Conservation (phyloP, 257 asterid genomes). For the Nicotiana paniculata region DNA sequence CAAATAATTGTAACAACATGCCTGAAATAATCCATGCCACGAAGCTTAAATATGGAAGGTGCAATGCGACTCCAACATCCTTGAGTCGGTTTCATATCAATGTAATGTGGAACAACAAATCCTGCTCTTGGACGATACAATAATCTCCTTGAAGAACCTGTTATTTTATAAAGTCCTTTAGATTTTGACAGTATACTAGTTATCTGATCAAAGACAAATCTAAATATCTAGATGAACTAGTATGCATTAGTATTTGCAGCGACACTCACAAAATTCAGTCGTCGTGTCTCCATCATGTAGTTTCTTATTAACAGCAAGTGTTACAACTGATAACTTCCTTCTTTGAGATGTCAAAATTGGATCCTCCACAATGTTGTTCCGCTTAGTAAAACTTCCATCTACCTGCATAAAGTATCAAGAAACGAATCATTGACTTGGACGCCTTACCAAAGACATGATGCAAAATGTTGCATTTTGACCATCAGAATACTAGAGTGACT, state of each 20-base stretch:
- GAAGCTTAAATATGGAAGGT: slow-evolving; percentile 68
- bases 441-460: slow-evolving; percentile 5
- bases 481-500: neutral
- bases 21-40: slow-evolving; percentile 80
- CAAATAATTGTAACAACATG: slow-evolving; percentile 7
- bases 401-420: slow-evolving; percentile 7
- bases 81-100: slow-evolving; percentile 35
- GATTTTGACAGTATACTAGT: neutral
- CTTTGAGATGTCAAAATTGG: slow-evolving; percentile 18
- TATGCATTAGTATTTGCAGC: neutral
- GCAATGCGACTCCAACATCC: slow-evolving; percentile 58
- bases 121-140: slow-evolving; percentile 53
- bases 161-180: neutral
- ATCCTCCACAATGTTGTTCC: slow-evolving; percentile 3
- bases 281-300: slow-evolving; percentile 18
- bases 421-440: neutral
- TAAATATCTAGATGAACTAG: neutral
- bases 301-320: slow-evolving; percentile 20
- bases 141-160: slow-evolving; percentile 45
- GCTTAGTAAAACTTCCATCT: slow-evolving; percentile 12
- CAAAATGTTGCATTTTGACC: neutral
- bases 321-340: slow-evolving; percentile 22
- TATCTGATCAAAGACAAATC: neutral
- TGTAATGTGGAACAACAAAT: slow-evolving; percentile 33
- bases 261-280: slow-evolving; percentile 32